Base-by-base conservation (phyloP, 2,329 filamentous ascomycete species). In the Coniella vitis region DNA sequence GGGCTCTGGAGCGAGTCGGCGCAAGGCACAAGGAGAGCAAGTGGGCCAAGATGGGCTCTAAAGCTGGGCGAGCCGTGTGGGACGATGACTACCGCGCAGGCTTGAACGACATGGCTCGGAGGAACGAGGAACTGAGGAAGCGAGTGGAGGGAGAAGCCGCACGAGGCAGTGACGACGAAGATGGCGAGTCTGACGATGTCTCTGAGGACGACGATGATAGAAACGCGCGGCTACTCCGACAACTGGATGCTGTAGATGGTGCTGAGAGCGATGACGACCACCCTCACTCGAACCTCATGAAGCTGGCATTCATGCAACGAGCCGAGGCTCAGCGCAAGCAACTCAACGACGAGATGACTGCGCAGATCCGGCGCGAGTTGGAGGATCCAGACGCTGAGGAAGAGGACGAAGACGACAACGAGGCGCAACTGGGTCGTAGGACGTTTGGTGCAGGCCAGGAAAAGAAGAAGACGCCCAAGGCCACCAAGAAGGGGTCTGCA, bases 251-350 rank as follows among this genome's bases (percentile, higher is more conserved):
- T 53, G 57, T 72, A 7, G 54, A 40, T 7, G 69, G 69, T 14
- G 66, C 69, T 16, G 66, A 72, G 9, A 69, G 71, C 31, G 61
- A 69, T 8, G 68, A 74, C 13, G 75, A 78, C 19, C 69, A 69
- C n/a, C 78, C 78, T 0, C 74, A 78, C 57, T 83, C 84, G 13
- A 84, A 81, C 58, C 70, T 98, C 7, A 82, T 87, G 66, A 78
- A 79, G 45, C 89, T 98, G 84, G 87, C 88, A 53, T 98, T 98
- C 64, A 97, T 98, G 93, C 82, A 85, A 59, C 89, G 85, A 56
- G 88, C 90, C 1, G 90, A 96, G 60, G 86, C 84, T 22, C 75
- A 82, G 34, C 81, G 82, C 59, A 90, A 84, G 65, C 80, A 84
- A 54, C 78, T 82, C 49, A 96, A 97, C 57, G 87, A 95, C 58